These are phyloP conservation scores for Basidiobolus meristosporus DNA, from an alignment of 371 early-diverging fungal species.

Conservation along the genomic window DNA sequence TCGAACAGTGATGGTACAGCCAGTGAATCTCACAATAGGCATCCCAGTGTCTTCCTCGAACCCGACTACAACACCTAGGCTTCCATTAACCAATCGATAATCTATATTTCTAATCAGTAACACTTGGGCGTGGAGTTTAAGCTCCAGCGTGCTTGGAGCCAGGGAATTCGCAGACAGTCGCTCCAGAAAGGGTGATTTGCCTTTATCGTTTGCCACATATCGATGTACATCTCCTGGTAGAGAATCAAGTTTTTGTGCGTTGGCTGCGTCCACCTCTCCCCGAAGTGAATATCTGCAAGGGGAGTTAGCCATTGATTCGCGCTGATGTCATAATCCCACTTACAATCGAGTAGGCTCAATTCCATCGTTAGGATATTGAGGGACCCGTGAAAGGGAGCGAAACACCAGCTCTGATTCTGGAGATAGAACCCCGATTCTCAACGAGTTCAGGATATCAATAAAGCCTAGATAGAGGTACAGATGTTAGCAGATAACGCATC, in stretches of 20 bases:
- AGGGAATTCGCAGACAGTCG: conserved; percentile 20
- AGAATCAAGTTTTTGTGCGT: conserved; percentile 20
- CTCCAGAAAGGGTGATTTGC: conserved; percentile 4
- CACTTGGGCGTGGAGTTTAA: conserved; percentile 69
- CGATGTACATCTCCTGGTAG: conserved; percentile 18
- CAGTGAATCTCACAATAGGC: too few relatives aligned
- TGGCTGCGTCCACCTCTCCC: conserved; percentile 48
- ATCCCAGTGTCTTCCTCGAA: conserved; percentile 15
- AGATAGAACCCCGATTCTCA: conserved; percentile 36
- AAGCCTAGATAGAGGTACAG: conserved; percentile 13
- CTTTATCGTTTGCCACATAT: conserved; percentile 16
- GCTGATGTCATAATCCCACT: conserved; percentile 3
- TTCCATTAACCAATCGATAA: conserved; percentile 61
- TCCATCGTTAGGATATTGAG: conserved; percentile 21
- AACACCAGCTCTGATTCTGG: conserved; percentile 19
- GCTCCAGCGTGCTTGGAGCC: conserved; percentile 26
- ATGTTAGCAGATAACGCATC: conserved; percentile 4
- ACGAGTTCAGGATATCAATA: conserved; percentile 40
- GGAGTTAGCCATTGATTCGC: not conserved
- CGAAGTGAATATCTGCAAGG: conserved; percentile 28
- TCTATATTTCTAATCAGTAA: conserved; percentile 67
- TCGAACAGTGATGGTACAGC: too few relatives aligned
- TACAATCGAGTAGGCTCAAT: conserved; percentile 66
- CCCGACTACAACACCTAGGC: conserved; percentile 47
- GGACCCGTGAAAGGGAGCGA: conserved; percentile 22